These are phyloP conservation scores for Diversispora epigaea DNA, from an alignment of 192 early-diverging fungal species.

Conservation along the genomic window DNA sequence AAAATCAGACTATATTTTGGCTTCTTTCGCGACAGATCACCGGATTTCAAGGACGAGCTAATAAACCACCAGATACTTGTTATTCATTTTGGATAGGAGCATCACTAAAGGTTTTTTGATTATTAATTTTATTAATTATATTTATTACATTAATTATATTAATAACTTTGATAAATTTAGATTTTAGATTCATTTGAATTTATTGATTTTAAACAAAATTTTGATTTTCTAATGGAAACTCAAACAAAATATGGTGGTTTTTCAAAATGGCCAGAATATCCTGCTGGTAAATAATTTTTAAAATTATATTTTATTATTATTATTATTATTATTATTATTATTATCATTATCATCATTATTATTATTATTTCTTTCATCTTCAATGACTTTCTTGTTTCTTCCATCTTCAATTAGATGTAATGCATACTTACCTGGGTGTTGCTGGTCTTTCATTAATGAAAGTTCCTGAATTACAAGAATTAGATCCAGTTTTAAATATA, in stretches of 20 bases:
- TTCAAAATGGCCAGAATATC: conserved; percentile 14
- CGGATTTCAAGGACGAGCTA: conserved; percentile 89
- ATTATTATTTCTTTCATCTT: background rate
- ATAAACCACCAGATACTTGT: conserved; percentile 90
- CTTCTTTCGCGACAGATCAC: conserved; percentile 69
- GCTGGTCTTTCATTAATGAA: conserved; percentile 63
- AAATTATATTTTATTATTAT: background rate
- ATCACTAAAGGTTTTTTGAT: conserved; percentile 55
- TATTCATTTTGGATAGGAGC: conserved; percentile 99
- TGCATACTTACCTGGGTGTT: conserved; percentile 86
- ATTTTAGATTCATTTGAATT: conserved; percentile 62
- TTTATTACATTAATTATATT: background rate
- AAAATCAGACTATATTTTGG: conserved; percentile 67
- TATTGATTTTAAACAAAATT: conserved; percentile 55
- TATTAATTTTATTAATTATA: background rate
- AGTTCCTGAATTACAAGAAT: conserved; percentile 47
- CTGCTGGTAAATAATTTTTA: background rate
- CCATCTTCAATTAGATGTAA: conserved; percentile 54
- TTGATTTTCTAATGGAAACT: conserved; percentile 61
- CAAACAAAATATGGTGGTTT: conserved; percentile 57
- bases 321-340: background rate
- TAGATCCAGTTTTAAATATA: conserved; percentile 59
- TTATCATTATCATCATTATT: too few species aligned
- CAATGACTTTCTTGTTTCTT: background rate
- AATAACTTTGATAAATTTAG: conserved; percentile 31